phyloP scores from a whole-genome alignment of 352 stramenopile species.

The Pythium aristosporum region DNA sequence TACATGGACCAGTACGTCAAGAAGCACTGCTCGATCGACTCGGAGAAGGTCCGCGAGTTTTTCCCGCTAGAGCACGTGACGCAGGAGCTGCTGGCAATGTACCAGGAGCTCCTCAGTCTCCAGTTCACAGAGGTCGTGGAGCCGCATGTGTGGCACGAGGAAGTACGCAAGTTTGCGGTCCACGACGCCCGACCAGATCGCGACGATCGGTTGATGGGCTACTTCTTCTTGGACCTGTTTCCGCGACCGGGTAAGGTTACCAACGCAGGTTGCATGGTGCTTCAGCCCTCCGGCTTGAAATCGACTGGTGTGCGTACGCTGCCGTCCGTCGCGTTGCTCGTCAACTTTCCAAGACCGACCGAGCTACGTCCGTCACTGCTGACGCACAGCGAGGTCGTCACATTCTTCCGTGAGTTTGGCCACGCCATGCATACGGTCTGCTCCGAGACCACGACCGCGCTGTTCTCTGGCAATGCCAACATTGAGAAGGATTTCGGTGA shows the following conservation, averaged over 20 bases:
- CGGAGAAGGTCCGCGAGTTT: constrained; percentile 85
- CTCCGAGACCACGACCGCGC: constrained; percentile 72
- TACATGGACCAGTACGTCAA: constrained; percentile 90
- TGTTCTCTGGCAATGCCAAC: constrained; percentile 71
- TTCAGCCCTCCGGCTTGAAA: constrained; percentile 77
- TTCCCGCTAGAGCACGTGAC: constrained; percentile 89
- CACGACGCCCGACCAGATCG: constrained; percentile 64
- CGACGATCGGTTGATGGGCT: constrained; percentile 60
- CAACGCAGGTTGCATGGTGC: constrained; percentile 84
- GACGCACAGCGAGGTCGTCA: constrained; percentile 84
- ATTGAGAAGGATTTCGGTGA: constrained; percentile 90
- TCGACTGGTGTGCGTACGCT: constrained; percentile 52
- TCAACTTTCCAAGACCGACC: constrained; percentile 84
- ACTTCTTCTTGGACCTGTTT: constrained; percentile 91
- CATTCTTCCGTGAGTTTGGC: constrained; percentile 89
- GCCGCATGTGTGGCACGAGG: constrained; percentile 85
- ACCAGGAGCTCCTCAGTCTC: constrained; percentile 85
- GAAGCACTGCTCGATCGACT: constrained; percentile 86
- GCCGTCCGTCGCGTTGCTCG: constrained; percentile 84
- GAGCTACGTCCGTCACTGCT: constrained; percentile 78
- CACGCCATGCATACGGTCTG: constrained; percentile 91
- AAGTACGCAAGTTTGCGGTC: constrained; percentile 88
- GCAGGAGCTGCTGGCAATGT: constrained; percentile 82
- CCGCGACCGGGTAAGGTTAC: constrained; percentile 85
- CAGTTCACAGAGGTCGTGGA: constrained; percentile 79